Evolutionary conservation across 768 basidiomycete genomes (phyloP).

Genomic region (Phaeotremella fagi): DNA sequence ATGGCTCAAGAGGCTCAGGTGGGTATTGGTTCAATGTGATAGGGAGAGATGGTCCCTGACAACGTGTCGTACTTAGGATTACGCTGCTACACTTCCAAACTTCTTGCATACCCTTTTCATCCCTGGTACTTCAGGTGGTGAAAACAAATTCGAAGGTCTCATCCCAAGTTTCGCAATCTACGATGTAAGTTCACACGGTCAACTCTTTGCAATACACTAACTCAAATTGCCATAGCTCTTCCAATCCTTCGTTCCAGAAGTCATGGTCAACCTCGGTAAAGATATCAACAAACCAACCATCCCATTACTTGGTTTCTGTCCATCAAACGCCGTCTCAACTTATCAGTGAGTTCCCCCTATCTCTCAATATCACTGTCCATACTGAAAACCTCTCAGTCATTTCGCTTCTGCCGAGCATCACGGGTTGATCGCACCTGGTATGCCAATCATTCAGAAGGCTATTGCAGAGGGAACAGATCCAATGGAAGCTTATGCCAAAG

Average conservation of each 20-base stretch:
- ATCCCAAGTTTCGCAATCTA: constrained; percentile 14
- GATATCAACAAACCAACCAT: background rate
- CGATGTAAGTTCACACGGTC: constrained; percentile 30
- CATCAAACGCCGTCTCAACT: constrained; percentile 13
- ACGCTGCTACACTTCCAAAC: constrained; percentile 8
- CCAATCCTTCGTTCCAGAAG: constrained; percentile 19
- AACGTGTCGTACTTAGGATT: too few species aligned
- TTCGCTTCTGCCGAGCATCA: constrained; percentile 13
- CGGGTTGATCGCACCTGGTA: background rate
- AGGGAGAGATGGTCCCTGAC: too few species aligned
- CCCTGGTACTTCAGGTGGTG: background rate
- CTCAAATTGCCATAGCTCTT: constrained; percentile 20
- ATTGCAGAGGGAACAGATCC: constrained; percentile 13
- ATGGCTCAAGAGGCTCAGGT: constrained; percentile 17
- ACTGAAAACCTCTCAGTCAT: constrained; percentile 2
- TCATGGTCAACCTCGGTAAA: background rate
- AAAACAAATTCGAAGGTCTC: constrained; percentile 15
- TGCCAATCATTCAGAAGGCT: constrained; percentile 1
- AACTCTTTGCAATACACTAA: background rate
- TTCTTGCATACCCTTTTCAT: constrained; percentile 8
- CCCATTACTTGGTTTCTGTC: constrained; percentile 15
- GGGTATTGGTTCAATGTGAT: too few species aligned
- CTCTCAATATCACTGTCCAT: background rate
- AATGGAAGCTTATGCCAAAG: constrained; percentile 4
- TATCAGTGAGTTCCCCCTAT: constrained; percentile 13